Conservation (phyloP, 805 yeast species). For the Saccharomycopsis malanga region DNA sequence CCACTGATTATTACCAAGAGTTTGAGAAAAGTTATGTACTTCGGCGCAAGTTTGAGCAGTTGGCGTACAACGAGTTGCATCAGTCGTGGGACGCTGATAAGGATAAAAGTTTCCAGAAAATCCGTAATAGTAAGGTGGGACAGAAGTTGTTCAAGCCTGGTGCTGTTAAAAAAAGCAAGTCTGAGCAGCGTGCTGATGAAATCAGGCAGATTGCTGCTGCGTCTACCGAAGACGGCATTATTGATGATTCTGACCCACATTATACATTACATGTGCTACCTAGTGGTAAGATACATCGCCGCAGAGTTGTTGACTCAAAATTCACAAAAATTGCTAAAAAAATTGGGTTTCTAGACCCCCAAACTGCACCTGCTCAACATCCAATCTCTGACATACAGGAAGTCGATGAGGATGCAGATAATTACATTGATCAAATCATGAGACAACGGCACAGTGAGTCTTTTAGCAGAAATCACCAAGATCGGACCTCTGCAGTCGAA, state of each 20-base stretch:
- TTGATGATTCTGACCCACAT: conserved; percentile 27
- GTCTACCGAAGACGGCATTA: conserved; percentile 22
- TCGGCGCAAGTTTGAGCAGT: conserved; percentile 63
- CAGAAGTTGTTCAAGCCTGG: conserved; percentile 22
- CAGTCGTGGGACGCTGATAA: conserved; percentile 72
- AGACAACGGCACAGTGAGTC: background rate
- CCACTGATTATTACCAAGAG: conserved; percentile 71
- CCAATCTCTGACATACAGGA: conserved; percentile 16
- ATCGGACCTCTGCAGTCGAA: background rate
- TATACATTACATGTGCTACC: conserved; percentile 58
- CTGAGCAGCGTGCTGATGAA: background rate
- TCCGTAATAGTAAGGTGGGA: conserved; percentile 26
- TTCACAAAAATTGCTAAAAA: conserved; percentile 33
- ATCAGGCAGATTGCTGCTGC: background rate
- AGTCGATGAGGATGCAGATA: conserved; percentile 15
- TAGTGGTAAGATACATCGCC: conserved; percentile 59
- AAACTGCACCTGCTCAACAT: conserved; percentile 49
- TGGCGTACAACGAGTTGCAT: conserved; percentile 61
- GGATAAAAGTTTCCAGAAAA: conserved; percentile 33
- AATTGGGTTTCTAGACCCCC: conserved; percentile 42
- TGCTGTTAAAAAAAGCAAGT: background rate
- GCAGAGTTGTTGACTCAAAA: conserved; percentile 28
- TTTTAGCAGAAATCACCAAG: background rate
- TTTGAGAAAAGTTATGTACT: conserved; percentile 65
- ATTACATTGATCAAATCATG: conserved; percentile 11